Evolutionary conservation across 2,329 filamentous ascomycete genomes (phyloP).

Genomic region (Ascochyta fabae): DNA sequence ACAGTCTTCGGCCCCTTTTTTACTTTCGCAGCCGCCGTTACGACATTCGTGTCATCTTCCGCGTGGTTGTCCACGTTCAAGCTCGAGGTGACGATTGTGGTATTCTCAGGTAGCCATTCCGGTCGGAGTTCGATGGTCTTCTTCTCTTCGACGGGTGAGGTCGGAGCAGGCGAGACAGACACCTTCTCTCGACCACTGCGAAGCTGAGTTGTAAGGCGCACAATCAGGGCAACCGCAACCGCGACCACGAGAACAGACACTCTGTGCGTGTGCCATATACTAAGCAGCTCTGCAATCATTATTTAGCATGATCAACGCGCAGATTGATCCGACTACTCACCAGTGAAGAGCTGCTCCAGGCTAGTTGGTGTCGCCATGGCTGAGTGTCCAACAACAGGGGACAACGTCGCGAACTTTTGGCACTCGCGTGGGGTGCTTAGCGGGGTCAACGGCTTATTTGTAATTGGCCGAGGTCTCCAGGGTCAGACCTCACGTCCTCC

Average conservation of each 20-base stretch:
- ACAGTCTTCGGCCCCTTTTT: conserved; percentile 49
- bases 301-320: neutral
- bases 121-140: conserved; percentile 39
- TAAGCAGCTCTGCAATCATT: conserved; percentile 38
- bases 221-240: conserved; percentile 36
- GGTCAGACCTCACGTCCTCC: neutral
- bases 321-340: neutral
- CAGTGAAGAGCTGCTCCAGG: conserved; percentile 15
- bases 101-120: conserved; percentile 47
- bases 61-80: conserved; percentile 40
- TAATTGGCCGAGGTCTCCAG: conserved; percentile 5
- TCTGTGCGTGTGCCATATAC: conserved; percentile 48
- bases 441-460: conserved; percentile 7
- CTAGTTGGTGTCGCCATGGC: conserved; percentile 11
- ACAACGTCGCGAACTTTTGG: conserved; percentile 16
- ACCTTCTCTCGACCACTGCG: conserved; percentile 38
- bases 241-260: conserved; percentile 42
- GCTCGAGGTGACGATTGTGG: conserved; percentile 26
- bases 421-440: conserved; percentile 16
- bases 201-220: conserved; percentile 38
- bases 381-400: neutral
- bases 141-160: conserved; percentile 43
- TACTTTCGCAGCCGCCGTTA: conserved; percentile 28
- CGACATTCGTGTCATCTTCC: conserved; percentile 32
- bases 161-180: conserved; percentile 39